These are phyloP conservation scores for Alternaria novae-zelandiae DNA, from an alignment of 2,329 filamentous ascomycete species.

Conservation along the genomic window DNA sequence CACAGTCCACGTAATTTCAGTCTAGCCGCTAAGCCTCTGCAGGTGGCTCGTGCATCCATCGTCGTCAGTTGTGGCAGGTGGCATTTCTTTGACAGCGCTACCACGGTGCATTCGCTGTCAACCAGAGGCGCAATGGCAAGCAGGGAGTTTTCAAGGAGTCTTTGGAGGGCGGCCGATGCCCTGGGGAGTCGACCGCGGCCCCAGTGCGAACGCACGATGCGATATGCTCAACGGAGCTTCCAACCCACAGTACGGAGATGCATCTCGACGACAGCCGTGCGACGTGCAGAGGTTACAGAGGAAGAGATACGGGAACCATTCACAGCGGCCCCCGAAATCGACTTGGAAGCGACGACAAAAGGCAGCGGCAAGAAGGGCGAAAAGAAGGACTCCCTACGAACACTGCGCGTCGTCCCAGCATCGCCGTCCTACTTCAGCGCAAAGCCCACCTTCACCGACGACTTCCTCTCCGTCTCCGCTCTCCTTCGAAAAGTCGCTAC, in stretches of 20 bases:
- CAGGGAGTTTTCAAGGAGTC: constrained; percentile 38
- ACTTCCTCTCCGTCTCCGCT: constrained; percentile 74
- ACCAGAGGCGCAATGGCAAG: constrained; percentile 35
- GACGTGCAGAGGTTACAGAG: constrained; percentile 31
- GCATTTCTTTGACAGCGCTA: constrained; percentile 9
- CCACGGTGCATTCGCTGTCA: constrained; percentile 7
- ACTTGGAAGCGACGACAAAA: constrained; percentile 38
- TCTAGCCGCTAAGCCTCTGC: constrained; percentile 26
- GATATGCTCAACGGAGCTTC: constrained; percentile 24
- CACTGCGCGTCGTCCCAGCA: constrained; percentile 75
- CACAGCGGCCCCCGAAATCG: constrained; percentile 54
- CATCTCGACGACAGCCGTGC: constrained; percentile 41
- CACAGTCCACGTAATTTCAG: constrained; percentile 38
- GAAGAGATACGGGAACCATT: constrained; percentile 36
- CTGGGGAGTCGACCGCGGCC: constrained; percentile 26
- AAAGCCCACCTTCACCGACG: constrained; percentile 84
- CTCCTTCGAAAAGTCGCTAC: constrained; percentile 74
- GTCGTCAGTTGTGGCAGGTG: constrained; percentile 11
- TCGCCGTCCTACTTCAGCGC: constrained; percentile 96
- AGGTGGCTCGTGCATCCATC: constrained; percentile 11
- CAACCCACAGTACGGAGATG: constrained; percentile 31
- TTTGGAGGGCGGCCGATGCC: constrained; percentile 36
- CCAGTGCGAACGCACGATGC: constrained; percentile 32
- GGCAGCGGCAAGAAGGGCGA: constrained; percentile 19
- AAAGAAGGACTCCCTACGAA: constrained; percentile 32